Percentiles rank a stretch among this genome's conserved stretches.
phyloP scores from a whole-genome alignment of 257 asterid genomes.

The Perilla frutescens region DNA sequence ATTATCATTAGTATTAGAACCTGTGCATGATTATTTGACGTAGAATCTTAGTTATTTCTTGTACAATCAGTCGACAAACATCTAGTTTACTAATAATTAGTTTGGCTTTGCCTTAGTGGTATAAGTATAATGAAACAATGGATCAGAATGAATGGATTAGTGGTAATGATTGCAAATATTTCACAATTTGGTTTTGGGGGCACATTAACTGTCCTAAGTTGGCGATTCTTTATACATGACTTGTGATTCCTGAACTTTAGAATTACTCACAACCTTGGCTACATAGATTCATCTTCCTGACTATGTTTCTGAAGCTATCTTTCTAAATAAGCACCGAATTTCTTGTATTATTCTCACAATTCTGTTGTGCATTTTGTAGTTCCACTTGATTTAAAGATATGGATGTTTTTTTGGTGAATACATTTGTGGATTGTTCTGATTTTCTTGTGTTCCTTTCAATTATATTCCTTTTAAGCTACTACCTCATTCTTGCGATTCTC shows the following conservation, averaged over 20 bases:
- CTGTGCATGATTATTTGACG: too few relatives aligned
- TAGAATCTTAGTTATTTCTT: too few relatives aligned
- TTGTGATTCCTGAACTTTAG: background rate
- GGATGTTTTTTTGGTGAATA: too few relatives aligned
- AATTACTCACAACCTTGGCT: background rate
- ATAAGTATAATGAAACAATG: background rate
- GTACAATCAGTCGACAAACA: too few relatives aligned
- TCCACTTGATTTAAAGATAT: too few relatives aligned
- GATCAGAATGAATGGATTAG: background rate
- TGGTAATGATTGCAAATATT: constrained; percentile 13
- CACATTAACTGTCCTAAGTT: background rate
- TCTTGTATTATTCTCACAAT: too few relatives aligned
- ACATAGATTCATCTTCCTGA: background rate
- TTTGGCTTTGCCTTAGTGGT: background rate
- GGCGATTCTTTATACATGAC: constrained; percentile 1
- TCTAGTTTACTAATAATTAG: background rate
- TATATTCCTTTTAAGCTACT: constrained; percentile 36
- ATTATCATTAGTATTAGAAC: too few relatives aligned
- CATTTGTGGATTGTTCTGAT: too few relatives aligned
- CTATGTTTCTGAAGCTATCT: background rate
- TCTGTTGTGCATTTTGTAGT: too few relatives aligned
- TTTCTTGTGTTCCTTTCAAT: constrained; percentile 31
- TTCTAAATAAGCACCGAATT: background rate
- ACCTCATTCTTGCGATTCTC: constrained; percentile 45
- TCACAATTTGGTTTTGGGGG: background rate